Base-by-base conservation (phyloP, 140 eudicot species). In the Anethum foeniculum region DNA sequence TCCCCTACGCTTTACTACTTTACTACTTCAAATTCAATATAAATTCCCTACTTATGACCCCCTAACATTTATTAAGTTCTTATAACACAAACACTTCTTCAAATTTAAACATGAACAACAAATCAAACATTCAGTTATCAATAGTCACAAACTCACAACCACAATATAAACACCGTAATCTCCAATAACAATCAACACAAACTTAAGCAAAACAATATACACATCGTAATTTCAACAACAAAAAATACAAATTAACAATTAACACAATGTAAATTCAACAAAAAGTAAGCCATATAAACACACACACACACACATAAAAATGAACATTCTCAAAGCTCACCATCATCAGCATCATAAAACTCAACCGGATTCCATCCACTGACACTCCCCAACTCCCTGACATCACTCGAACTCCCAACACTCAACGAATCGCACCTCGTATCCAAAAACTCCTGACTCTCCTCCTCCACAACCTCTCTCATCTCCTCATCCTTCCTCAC, bases 291-390 rank as follows among this genome's bases (percentile, higher is more conserved):
- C 44, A 68, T 2, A 30, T 2, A 64, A n/a, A 64, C 30, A 21
- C 71, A 62, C 10, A 65, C 6, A 65, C 5, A 68, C 46, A 68
- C 7, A 32, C 0, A 16, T 0, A 6, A 7, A 71, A 16, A 5
- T 0, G 15, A 11, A 43, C 19, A 72, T 8, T 73, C 1, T 44
- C 30, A 7, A 64, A 79, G 27, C 52, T 82, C 80, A 93, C 96
- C 97, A 80, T 93, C 97, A 81, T 58, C 83, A 0, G 96, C 97
- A 82, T 93, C 97, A 19, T 83, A 93, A 76, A 90, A 93, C 2
- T 93, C 97, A 64, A 90, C 91, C 28, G 85, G 93, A 86, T 87
- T 86, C 38, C 92, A 90, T 30, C 84, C 75, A 84, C 91, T 85
- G 82, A 85, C 64, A 79, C 85, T 81, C 51, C 85, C 86, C 1